Evolutionary conservation across 257 asterid genomes (phyloP).

Genomic region (Ocimum tenuiflorum): DNA sequence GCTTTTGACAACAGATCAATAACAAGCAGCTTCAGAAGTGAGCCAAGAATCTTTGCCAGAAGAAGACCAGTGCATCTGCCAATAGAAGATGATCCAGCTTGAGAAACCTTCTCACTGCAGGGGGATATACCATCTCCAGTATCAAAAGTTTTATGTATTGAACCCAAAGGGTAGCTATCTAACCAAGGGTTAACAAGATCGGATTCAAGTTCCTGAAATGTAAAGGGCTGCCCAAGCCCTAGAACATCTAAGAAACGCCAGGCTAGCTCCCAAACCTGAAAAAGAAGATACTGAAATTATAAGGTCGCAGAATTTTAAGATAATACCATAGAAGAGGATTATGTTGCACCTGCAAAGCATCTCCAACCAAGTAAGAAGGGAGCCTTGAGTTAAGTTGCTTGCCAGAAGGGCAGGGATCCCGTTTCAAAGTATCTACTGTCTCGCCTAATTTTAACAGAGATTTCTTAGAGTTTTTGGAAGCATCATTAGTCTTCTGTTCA

Average conservation of each 20-base stretch:
- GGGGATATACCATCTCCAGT: conserved; percentile 27
- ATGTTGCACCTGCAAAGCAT: conserved; percentile 68
- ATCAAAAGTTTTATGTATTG: conserved; percentile 26
- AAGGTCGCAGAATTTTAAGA: conserved; percentile 17
- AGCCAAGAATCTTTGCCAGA: conserved; percentile 46
- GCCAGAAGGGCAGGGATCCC: conserved; percentile 71
- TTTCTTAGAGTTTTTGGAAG: conserved; percentile 36
- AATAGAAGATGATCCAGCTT: conserved; percentile 31
- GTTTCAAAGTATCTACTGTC: conserved; percentile 23
- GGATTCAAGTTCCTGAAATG: conserved; percentile 69
- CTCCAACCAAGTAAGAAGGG: conserved; percentile 73
- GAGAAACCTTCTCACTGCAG: conserved; percentile 31
- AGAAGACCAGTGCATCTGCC: conserved; percentile 50
- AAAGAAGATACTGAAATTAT: conserved; percentile 18
- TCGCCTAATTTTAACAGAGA: conserved; percentile 29
- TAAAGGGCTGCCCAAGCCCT: conserved; percentile 57
- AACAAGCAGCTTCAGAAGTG: conserved; percentile 62
- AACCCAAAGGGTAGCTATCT: conserved; percentile 37
- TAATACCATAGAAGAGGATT: conserved; percentile 14
- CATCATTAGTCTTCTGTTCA: conserved; percentile 43
- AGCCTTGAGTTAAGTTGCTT: conserved; percentile 58
- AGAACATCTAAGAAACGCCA: conserved; percentile 70
- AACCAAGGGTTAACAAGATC: conserved; percentile 73
- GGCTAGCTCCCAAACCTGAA: conserved; percentile 79
- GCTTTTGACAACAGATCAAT: conserved; percentile 74